phyloP scores from a whole-genome alignment of 225 moss, liverwort and hornwort genomes.

The Asterella californica region DNA sequence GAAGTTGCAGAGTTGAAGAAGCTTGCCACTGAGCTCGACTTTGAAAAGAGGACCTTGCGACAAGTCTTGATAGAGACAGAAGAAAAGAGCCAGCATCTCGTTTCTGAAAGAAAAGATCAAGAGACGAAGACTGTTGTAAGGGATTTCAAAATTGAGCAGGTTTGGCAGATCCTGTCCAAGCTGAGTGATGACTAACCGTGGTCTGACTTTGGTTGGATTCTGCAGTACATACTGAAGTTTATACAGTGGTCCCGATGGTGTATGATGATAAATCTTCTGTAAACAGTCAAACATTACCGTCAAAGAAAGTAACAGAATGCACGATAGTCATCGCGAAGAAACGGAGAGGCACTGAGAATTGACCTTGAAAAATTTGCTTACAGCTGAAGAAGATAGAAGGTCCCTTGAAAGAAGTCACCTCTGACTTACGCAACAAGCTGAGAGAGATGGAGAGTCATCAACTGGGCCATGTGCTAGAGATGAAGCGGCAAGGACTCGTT shows the following conservation, averaged over 20 bases:
- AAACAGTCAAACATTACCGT: neutral
- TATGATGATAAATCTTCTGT: neutral
- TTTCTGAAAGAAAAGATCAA: conserved; percentile 55
- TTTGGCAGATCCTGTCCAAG: conserved; percentile 1
- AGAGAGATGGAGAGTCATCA: conserved; percentile 52
- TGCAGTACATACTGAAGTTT: neutral
- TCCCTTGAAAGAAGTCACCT: conserved; percentile 43
- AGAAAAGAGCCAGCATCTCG: conserved; percentile 51
- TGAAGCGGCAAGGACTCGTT: conserved; percentile 44
- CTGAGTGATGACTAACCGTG: neutral
- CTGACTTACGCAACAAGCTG: conserved; percentile 29
- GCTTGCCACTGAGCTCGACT: conserved; percentile 59
- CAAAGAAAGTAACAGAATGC: neutral
- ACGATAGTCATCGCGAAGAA: neutral
- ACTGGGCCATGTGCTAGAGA: conserved; percentile 54
- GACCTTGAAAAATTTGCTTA: neutral
- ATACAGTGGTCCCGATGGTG: neutral
- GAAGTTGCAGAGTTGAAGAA: conserved; percentile 64
- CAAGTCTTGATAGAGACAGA: conserved; percentile 56
- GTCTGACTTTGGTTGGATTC: neutral
- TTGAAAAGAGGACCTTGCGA: conserved; percentile 43
- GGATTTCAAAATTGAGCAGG: conserved; percentile 60
- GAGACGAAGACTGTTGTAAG: conserved; percentile 61
- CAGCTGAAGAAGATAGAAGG: conserved; percentile 51
- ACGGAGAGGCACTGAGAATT: neutral